A percentile compares a stretch with the other conserved stretches of the same genome.
Evolutionary conservation across 148 eudicot species (phyloP).

Genomic region (Bassia scoparia): DNA sequence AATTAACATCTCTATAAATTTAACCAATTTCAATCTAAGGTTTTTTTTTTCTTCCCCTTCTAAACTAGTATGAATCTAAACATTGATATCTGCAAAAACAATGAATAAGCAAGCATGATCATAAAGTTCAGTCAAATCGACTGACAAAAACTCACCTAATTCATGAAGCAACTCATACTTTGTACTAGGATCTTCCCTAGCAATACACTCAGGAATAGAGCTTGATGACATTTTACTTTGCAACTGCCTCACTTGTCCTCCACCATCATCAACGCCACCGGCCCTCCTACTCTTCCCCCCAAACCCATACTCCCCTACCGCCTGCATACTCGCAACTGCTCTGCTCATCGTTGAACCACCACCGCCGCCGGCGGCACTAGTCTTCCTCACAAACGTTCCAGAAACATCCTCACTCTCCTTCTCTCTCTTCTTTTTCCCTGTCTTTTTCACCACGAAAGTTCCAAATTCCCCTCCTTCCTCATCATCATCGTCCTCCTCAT

Average conservation of each 20-base stretch:
- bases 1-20: no score
- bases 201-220: constrained; percentile 75
- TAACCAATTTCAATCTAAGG: no score
- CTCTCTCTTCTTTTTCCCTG: constrained; percentile 32
- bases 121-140: background rate
- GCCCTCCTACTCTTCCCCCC: constrained; percentile 44
- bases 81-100: background rate
- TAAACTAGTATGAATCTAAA: background rate
- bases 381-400: constrained; percentile 58
- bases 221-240: constrained; percentile 67
- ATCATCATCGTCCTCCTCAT: constrained; percentile 29
- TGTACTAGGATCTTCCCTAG: constrained; percentile 74
- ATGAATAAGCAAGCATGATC: background rate
- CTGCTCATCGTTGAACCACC: constrained; percentile 56
- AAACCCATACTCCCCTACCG: constrained; percentile 58
- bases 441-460: constrained; percentile 66
- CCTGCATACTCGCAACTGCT: constrained; percentile 96
- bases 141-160: constrained; percentile 45
- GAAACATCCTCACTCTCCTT: constrained; percentile 44
- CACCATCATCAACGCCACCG: constrained; percentile 29
- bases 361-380: constrained; percentile 33
- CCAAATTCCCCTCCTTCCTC: constrained; percentile 48
- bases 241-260: constrained; percentile 38
- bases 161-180: constrained; percentile 86
- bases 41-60: background rate